phyloP scores from a whole-genome alignment of 2,329 filamentous ascomycete species.

The Drechslera avenae region DNA sequence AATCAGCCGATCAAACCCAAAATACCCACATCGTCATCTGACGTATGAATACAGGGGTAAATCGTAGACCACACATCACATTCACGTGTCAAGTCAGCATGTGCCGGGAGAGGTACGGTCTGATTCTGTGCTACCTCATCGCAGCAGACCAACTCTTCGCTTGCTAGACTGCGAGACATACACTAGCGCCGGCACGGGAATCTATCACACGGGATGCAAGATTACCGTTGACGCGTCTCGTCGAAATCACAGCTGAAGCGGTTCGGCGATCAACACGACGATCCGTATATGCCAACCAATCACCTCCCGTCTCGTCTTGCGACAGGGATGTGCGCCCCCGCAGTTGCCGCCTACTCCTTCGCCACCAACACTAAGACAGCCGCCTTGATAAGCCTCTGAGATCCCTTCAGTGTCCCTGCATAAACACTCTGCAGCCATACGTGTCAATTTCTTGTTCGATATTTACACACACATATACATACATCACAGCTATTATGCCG shows the following conservation, averaged over 20 bases:
- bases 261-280: conserved; percentile 9
- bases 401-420: conserved; percentile 3
- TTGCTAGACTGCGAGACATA: no score
- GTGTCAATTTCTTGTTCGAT: not conserved
- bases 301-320: not conserved
- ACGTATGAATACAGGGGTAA: no score
- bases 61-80: no score
- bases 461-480: no score
- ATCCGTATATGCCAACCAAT: conserved; percentile 4
- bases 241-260: not conserved
- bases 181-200: no score
- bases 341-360: conserved; percentile 9
- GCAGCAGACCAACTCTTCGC: no score
- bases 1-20: no score
- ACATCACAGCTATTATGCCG: conserved; percentile 15
- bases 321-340: conserved; percentile 6
- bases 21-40: no score
- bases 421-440: conserved; percentile 3
- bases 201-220: no score
- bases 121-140: no score
- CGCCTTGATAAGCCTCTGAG: conserved; percentile 5
- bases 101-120: no score
- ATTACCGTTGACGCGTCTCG: conserved; percentile 6
- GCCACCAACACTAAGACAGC: conserved; percentile 10
- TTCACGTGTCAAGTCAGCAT: no score